Base-by-base conservation (phyloP, 2,329 filamentous ascomycete genomes). In the Penicillium sp. region DNA sequence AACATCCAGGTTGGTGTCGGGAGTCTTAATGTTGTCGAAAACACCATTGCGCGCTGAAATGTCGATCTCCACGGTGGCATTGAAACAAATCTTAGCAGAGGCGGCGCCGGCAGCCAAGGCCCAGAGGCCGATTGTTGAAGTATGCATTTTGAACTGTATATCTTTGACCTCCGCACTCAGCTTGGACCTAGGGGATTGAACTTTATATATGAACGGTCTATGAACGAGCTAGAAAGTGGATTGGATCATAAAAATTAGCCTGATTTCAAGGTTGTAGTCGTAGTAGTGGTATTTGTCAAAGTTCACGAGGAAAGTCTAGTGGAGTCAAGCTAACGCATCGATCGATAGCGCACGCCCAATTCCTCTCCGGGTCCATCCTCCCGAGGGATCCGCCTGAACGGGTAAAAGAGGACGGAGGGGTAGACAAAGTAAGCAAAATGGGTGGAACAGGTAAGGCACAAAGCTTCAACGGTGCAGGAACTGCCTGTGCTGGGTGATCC, bases 1-100 rank as follows among this genome's bases (percentile, higher is more conserved):
- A 3, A 53, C 60, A 3, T 63, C 60, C 18, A 46, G 16, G 40
- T 64, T 61, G 1, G 60, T 63, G 16, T 55, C 21, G 6, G 62
- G 62, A 4, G 58, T 63, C 13, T 22, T 27, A 9, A 59, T 48
- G 4, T 52, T 44, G 31, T 56, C 34, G 34, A 56, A 58, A 13
- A 58, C 47, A 10, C 39, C 55, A 32, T 60, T 60, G 10, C 55
- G 43, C 4, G 57, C 47, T 24, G 49, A 51, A 24, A 58, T 44
- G n/a, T 34, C 36, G 3, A 58, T 18, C n/a, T 43, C 24, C 9
- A 58, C 36, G 5, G 43, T 60, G 4, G 45, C 14, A 43, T 60
- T 52, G n/a, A 46, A 49, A 24, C 57, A 60, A 32, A 21, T 54
- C 43, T 49, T 58, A 2, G 52, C 55, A 18, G 47, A 40, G 1